Percentiles rank a stretch among this genome's conserved stretches.
Conservation (phyloP, 306 rosid species). For the Pyrus pyrifolia region DNA sequence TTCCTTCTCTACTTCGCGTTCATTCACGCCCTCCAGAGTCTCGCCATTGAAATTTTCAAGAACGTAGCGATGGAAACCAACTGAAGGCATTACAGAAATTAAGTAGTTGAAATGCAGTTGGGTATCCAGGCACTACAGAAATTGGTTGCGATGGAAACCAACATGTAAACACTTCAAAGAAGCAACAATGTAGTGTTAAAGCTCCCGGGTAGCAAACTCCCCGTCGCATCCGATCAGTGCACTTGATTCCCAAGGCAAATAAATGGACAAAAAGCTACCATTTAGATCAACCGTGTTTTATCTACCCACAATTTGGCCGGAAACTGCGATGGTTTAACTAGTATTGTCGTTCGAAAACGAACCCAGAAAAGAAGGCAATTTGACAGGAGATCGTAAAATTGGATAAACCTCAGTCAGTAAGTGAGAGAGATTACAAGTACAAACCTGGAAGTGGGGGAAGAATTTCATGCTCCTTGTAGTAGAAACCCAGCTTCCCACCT, state of each 20-base stretch:
- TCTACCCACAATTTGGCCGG: not conserved
- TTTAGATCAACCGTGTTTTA: not conserved
- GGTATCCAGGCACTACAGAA: not conserved
- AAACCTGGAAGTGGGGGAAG: slow-evolving; percentile 98
- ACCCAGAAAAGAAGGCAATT: not conserved
- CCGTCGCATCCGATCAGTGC: not conserved
- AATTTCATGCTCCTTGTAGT: slow-evolving; percentile 95
- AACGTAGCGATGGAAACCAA: slow-evolving; percentile 71
- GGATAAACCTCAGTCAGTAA: not conserved
- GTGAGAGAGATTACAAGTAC: not conserved
- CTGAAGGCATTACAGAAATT: slow-evolving; percentile 24
- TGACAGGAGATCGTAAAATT: not conserved
- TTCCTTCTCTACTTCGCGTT: slow-evolving; percentile 60
- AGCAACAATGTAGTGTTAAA: not conserved
- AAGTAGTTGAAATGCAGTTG: not conserved
- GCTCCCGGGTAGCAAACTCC: not conserved
- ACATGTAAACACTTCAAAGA: not conserved
- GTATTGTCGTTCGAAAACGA: slow-evolving; percentile 7
- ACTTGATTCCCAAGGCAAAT: not conserved
- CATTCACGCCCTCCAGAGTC: slow-evolving; percentile 39
- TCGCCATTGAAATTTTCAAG: slow-evolving; percentile 60
- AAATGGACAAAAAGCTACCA: not conserved
- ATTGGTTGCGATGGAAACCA: not conserved
- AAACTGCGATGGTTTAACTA: not conserved
- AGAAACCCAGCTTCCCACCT: slow-evolving; percentile 93